Evolutionary conservation across 495 filamentous ascomycete species (phyloP).

Genomic region (Neurospora sp.): DNA sequence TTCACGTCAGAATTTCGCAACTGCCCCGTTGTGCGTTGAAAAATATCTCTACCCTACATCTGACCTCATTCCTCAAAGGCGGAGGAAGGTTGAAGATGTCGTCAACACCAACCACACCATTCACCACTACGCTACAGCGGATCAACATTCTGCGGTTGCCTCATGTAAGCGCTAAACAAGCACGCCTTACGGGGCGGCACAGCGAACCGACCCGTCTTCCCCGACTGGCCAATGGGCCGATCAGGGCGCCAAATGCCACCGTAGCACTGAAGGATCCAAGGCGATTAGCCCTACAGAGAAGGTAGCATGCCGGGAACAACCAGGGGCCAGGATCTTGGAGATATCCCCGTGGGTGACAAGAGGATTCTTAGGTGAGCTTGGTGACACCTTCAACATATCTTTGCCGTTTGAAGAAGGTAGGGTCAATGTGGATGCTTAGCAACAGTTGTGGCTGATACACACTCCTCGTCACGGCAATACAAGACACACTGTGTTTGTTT

Average conservation of each 20-base stretch:
- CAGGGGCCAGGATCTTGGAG: not conserved
- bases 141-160: too few species aligned
- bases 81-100: not conserved
- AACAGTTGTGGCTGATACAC: not conserved
- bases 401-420: not conserved
- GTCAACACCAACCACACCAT: not conserved
- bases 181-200: not conserved
- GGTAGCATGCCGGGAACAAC: not conserved
- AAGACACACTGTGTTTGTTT: not conserved
- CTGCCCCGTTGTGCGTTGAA: not conserved
- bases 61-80: not conserved
- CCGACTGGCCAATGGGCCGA: not conserved
- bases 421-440: not conserved
- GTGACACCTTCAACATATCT: not conserved
- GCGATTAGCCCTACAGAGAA: not conserved
- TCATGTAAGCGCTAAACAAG: not conserved
- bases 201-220: not conserved
- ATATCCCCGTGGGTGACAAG: not conserved
- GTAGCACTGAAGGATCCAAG: not conserved
- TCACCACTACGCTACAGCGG: not conserved
- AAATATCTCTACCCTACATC: not conserved
- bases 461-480: not conserved
- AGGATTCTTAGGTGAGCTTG: not conserved
- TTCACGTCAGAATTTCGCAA: not conserved
- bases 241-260: not conserved